Evolutionary conservation across 2,329 filamentous ascomycete species (phyloP).

Genomic region (Epichloe amarillans): DNA sequence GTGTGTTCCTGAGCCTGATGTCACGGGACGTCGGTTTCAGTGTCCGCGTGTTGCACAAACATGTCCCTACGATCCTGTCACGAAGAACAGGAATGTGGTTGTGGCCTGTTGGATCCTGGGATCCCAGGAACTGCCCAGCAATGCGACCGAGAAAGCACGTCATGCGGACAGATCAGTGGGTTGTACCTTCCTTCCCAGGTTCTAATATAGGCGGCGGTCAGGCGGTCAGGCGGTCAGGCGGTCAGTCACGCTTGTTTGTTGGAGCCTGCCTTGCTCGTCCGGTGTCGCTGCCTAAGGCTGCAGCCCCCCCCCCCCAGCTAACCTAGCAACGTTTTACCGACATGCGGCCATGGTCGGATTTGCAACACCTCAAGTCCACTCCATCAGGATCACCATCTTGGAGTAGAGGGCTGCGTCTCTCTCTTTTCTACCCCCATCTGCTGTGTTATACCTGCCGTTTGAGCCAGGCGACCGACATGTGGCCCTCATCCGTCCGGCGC

Average conservation of each 20-base stretch:
- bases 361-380: slow-evolving; percentile 16
- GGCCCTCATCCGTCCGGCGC: slow-evolving; percentile 43
- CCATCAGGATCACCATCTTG: slow-evolving; percentile 19
- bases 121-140: not conserved
- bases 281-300: slow-evolving; percentile 25
- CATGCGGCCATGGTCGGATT: slow-evolving; percentile 23
- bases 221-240: not conserved
- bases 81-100: not conserved
- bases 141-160: not conserved
- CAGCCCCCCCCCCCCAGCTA: too few relatives aligned
- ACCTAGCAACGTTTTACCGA: slow-evolving; percentile 7
- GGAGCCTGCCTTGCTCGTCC: not conserved
- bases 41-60: not conserved
- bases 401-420: slow-evolving; percentile 9
- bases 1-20: not conserved
- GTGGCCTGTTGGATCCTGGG: not conserved
- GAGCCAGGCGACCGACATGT: slow-evolving; percentile 27
- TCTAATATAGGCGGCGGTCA: not conserved
- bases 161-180: not conserved
- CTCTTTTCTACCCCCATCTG: slow-evolving; percentile 6
- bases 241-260: not conserved
- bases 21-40: not conserved
- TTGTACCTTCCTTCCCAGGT: not conserved
- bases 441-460: slow-evolving; percentile 3
- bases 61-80: not conserved